Percentiles rank a stretch among this genome's conserved stretches.
Conservation (phyloP, 2,329 filamentous ascomycete genomes). For the Myriosclerotinia curreyana region DNA sequence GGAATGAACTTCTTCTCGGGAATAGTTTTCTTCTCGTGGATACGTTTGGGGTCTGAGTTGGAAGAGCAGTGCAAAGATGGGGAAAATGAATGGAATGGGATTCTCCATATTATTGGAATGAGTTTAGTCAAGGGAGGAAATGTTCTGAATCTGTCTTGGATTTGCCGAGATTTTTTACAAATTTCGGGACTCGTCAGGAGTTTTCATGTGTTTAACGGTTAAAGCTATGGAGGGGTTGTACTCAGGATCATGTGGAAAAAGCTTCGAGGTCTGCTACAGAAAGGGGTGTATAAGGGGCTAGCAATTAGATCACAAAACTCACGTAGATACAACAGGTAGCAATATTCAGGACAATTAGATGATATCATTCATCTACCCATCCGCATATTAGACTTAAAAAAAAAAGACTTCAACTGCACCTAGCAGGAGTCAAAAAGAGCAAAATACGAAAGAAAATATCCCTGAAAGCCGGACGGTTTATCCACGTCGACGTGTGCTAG, state of each 20-base stretch:
- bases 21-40: too few species aligned
- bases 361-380: neutral
- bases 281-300: neutral
- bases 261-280: too few species aligned
- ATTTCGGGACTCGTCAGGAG: neutral
- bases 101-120: neutral
- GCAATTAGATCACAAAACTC: neutral
- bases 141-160: neutral
- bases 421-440: slow-evolving; percentile 30
- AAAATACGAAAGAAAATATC: neutral
- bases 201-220: too few species aligned
- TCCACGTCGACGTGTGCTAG: slow-evolving; percentile 38
- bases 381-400: slow-evolving; percentile 6
- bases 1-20: too few species aligned
- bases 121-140: neutral
- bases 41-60: too few species aligned
- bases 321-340: too few species aligned
- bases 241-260: neutral
- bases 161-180: neutral
- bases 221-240: too few species aligned
- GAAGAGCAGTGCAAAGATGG: too few species aligned
- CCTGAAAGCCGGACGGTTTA: slow-evolving; percentile 19
- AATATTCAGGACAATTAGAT: neutral
- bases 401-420: slow-evolving; percentile 30
- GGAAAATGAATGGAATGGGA: neutral